Evolutionary conservation across 2,329 filamentous ascomycete species (phyloP), one percentile per base, ranked within the genome.

Genomic region (Decorospora gaudefroyi): DNA sequence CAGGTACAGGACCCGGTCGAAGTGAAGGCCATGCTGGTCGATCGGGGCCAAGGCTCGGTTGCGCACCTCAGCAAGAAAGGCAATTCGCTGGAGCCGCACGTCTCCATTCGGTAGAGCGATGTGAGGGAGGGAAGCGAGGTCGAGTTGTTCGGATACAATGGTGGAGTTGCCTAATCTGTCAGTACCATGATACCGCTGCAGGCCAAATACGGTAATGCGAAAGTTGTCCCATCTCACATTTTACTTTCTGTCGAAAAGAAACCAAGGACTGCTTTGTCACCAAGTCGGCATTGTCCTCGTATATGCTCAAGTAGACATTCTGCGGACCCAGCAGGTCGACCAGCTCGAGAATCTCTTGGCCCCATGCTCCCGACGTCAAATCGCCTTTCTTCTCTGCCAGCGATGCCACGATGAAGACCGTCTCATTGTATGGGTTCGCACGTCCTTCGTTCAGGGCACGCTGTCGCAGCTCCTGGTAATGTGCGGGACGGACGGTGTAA

Each of bases 321-420:
- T 85, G 73, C 10, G 78, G 76, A 0, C 87, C 87, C 25, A 90
- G 73, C 19, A 87, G 64, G 34, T 86, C 74, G 21, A 90, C 78
- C 40, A 90, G 68, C 13, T 81, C 72, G 27, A 84, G 62, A 0
- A 90, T 63, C 16, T 78, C 76, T 46, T 76, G 64, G 0, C 83
- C 85, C 86, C 86, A 90, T 18, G 74, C 71, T 1, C 86, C 85
- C 5, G 75, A 71, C 0, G 84, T 79, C 13, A 90, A 71, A 2
- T 77, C 71, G 1, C 84, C 85, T 5, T 74, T 73, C 13, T 75
- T 73, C 58, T 90, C 85, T 55, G 86, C 86, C 40, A 90, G 76
- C 58, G 84, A 87, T 11, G 86, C 81, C 1, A 84, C 84, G 37
- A 90, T 86, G 61, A 86, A 90, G n/a, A 90, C 74, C 58, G 83